phyloP scores from a whole-genome alignment of 768 basidiomycete genomes.

The Pleurotus tuoliensis region DNA sequence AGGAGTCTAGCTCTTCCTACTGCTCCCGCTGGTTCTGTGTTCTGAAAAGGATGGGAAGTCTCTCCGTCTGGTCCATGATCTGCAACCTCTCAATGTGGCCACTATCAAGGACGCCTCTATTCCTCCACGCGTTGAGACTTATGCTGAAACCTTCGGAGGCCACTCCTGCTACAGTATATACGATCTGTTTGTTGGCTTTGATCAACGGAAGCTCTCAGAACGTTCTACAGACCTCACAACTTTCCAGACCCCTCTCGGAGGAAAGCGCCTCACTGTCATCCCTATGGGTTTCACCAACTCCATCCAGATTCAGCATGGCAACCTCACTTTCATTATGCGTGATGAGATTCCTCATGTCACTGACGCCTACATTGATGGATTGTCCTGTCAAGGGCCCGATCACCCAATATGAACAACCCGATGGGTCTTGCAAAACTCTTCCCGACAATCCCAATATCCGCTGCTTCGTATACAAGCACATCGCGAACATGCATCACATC shows the following conservation, averaged over 20 bases:
- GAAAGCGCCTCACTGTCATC: slow-evolving; percentile 22
- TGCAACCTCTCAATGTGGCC: slow-evolving; percentile 8
- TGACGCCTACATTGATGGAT: too few species aligned
- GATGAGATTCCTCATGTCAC: slow-evolving; percentile 24
- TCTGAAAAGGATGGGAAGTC: too few species aligned
- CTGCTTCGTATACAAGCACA: slow-evolving; percentile 36
- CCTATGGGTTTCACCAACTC: slow-evolving; percentile 40
- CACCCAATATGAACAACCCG: too few species aligned
- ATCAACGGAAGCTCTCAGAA: slow-evolving; percentile 20
- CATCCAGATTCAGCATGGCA: slow-evolving; percentile 34
- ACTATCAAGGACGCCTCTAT: slow-evolving; percentile 13
- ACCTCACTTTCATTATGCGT: slow-evolving; percentile 32
- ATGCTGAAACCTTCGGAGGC: slow-evolving; percentile 31
- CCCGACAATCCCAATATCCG: too few species aligned
- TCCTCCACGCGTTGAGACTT: slow-evolving; percentile 22
- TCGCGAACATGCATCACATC: slow-evolving; percentile 29
- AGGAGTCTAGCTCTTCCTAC: slow-evolving; percentile 35
- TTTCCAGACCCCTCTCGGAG: slow-evolving; percentile 32
- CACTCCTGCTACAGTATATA: slow-evolving; percentile 24
- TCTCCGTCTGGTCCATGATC: too few species aligned
- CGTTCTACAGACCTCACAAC: slow-evolving; percentile 33
- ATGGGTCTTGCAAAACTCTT: too few species aligned
- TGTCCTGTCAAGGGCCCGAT: too few species aligned
- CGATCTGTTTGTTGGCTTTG: slow-evolving; percentile 33
- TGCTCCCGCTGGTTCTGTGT: slow-evolving; percentile 20